Evolutionary conservation across 225 moss, liverwort and hornwort species (phyloP).

Genomic region (Neckera pumila): DNA sequence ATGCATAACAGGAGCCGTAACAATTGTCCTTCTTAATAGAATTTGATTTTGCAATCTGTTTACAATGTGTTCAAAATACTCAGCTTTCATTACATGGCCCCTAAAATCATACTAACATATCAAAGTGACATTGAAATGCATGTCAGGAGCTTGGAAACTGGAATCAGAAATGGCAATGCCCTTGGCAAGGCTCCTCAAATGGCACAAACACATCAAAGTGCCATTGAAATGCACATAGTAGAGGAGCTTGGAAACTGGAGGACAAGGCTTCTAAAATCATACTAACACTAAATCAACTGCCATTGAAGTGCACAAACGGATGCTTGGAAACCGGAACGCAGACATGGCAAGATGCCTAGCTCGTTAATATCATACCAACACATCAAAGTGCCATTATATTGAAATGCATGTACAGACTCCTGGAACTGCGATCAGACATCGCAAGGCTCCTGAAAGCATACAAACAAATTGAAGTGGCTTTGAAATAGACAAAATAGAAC

Average conservation of each 20-base stretch:
- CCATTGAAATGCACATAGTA: neutral
- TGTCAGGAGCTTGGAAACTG: neutral
- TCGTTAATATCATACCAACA: neutral
- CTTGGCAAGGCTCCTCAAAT: neutral
- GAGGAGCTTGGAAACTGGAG: neutral
- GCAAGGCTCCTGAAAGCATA: neutral
- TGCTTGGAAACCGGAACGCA: neutral
- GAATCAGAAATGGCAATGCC: neutral
- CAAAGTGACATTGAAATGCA: neutral
- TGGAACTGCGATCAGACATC: neutral
- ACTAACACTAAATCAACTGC: neutral
- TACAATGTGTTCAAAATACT: neutral
- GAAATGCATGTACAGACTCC: neutral
- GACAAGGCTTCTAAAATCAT: neutral
- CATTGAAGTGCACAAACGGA: neutral
- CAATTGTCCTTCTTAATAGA: neutral
- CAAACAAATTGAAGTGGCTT: neutral
- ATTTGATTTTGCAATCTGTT: neutral
- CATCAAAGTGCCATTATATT: neutral
- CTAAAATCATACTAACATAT: no score
- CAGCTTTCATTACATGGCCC: no score
- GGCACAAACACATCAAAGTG: neutral
- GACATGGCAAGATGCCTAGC: neutral
- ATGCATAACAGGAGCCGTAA: neutral
- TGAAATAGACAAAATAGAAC: neutral